Conservation (phyloP, 305 asterid species). For the Rubia peregrina region DNA sequence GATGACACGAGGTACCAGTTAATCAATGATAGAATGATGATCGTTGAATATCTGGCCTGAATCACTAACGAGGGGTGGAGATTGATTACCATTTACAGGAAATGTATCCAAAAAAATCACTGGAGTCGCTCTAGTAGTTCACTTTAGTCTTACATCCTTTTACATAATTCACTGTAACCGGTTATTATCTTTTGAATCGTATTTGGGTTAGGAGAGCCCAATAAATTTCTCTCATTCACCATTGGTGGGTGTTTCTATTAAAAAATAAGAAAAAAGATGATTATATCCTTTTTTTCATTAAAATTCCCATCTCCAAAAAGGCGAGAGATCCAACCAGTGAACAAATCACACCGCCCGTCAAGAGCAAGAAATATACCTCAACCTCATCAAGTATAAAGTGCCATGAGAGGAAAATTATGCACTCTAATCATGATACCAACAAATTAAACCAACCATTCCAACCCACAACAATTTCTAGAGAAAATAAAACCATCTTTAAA, state of each 20-base stretch:
- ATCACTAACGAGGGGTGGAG: too few relatives aligned
- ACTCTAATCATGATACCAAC: constrained; percentile 2
- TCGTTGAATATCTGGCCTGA: background rate
- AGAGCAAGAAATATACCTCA: constrained; percentile 4
- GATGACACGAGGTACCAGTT: constrained; percentile 15
- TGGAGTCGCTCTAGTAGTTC: too few relatives aligned
- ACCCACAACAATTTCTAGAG: background rate
- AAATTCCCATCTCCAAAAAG: constrained; percentile 19
- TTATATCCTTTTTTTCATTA: constrained; percentile 4
- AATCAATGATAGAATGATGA: constrained; percentile 25
- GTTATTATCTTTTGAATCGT: too few relatives aligned
- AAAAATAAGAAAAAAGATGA: too few relatives aligned
- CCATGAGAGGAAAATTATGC: constrained; percentile 2
- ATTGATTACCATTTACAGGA: too few relatives aligned
- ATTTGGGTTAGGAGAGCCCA: too few relatives aligned
- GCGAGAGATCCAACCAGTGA: constrained; percentile 7
- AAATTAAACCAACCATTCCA: constrained; percentile 6
- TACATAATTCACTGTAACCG: too few relatives aligned
- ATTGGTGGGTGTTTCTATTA: too few relatives aligned
- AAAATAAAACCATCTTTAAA: background rate
- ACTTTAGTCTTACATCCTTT: too few relatives aligned
- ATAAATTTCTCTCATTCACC: too few relatives aligned
- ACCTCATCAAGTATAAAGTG: constrained; percentile 5
- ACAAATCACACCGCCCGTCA: background rate
- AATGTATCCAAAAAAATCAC: too few relatives aligned